Base-by-base conservation (phyloP, 1,139 yeast genomes). In the Saccharomycopsis hybrid region DNA sequence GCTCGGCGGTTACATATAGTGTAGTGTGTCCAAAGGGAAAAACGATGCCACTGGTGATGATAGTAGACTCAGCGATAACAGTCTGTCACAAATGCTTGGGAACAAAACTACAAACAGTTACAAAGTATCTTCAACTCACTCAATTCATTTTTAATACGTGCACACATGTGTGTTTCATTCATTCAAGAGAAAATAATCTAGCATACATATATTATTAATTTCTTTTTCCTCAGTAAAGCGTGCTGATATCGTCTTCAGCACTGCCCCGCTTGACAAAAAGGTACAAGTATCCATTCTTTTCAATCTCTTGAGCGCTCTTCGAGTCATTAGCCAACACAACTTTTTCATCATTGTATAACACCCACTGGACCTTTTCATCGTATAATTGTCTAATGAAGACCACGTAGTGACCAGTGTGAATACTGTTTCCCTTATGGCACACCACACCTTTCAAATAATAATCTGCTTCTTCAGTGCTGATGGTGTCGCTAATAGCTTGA, bases 381-480 rank as follows among this genome's bases (percentile, higher is more conserved):
- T 31, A 31, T 13, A 37, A 27, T 56, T 77, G 77, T 50, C 71
- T 72, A 44, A 89, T 72, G 60, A 85, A 92, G 0, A 85, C 90
- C 40, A 94, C 97, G 63, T 92, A 92, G 65, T 92, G 99, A 0
- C 98, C 98, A 0, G 97, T 88, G 56, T 92, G 97, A 1, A 92
- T 87, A 24, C 96, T 87, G 1, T 84, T 74, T 8, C 99, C 99
- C 64, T 92, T 92, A 65, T 92, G 99, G 62, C 97, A 90, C 27
- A 92, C 76, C 7, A 88, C 86, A 0, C 88, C 86, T 50, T 78
- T 74, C 43, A 92, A 67, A 13, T 62, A 59, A 62, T 85, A 92
- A 37, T 60, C 55, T 5, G 71, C 67, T 9, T 33, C 46, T 4
- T 30, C 42, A 9, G 28, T 28, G 35, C 58, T 45, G 18, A 55